Percentiles rank a stretch among this genome's conserved stretches.
Evolutionary conservation across 1,139 yeast genomes (phyloP).

Genomic region (Protomyces arabidopsidicola): DNA sequence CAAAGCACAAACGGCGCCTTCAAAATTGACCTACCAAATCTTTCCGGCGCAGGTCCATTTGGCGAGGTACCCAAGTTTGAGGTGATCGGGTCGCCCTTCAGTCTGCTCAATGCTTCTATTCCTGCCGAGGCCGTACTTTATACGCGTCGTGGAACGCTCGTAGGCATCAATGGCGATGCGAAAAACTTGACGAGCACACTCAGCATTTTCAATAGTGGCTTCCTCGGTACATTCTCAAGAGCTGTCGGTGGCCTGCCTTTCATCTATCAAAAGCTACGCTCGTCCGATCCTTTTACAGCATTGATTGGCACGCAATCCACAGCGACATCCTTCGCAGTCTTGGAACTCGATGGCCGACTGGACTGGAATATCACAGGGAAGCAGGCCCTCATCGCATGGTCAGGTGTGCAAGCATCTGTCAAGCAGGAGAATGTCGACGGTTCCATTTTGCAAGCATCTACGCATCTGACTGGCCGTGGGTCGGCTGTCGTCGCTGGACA

Average conservation of each 20-base stretch:
- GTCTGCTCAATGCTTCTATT: constrained; percentile 46
- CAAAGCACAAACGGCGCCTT: constrained; percentile 23
- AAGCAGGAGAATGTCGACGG: constrained; percentile 31
- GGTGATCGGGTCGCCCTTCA: constrained; percentile 46
- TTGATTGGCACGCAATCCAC: constrained; percentile 33
- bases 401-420: constrained; percentile 34
- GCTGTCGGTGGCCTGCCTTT: constrained; percentile 11
- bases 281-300: constrained; percentile 34
- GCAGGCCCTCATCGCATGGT: constrained; percentile 40
- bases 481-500: constrained; percentile 41
- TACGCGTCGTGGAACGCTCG: constrained; percentile 46
- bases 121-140: constrained; percentile 51
- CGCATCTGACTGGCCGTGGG: constrained; percentile 42
- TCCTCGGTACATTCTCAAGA: constrained; percentile 1
- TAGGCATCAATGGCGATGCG: constrained; percentile 48
- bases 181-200: constrained; percentile 31
- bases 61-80: constrained; percentile 39
- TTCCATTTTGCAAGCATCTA: constrained; percentile 36
- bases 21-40: constrained; percentile 32
- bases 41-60: constrained; percentile 36
- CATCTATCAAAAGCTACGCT: constrained; percentile 28
- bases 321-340: constrained; percentile 37
- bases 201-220: constrained; percentile 11
- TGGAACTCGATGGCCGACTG: constrained; percentile 42
- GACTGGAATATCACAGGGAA: constrained; percentile 42